These are phyloP conservation scores for Petunia axillaris DNA, from an alignment of 257 asterid species.

Conservation along the genomic window DNA sequence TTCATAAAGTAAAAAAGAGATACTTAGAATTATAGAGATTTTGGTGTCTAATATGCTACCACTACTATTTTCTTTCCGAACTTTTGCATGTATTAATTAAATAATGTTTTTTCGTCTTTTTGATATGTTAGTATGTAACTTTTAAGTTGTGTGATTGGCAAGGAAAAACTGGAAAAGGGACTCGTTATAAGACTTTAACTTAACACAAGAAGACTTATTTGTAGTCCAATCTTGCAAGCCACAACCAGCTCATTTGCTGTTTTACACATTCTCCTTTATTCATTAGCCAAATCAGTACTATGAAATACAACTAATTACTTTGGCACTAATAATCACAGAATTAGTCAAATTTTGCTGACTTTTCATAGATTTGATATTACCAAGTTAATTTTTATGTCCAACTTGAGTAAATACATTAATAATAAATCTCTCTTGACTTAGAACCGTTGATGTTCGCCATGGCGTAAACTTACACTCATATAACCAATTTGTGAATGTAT, in stretches of 20 bases:
- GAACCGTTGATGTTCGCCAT: background rate
- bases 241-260: constrained; percentile 37
- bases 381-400: constrained; percentile 3
- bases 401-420: background rate
- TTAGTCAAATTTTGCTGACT: background rate
- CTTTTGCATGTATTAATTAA: background rate
- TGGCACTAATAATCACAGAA: background rate
- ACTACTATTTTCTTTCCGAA: background rate
- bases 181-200: constrained; percentile 46
- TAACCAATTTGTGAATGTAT: background rate
- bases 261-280: constrained; percentile 24
- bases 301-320: background rate
- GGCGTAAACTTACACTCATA: background rate
- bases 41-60: no score
- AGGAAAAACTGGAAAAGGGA: constrained; percentile 32
- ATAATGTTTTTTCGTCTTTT: background rate
- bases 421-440: background rate
- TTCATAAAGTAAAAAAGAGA: no score
- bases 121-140: background rate
- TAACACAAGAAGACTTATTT: constrained; percentile 45
- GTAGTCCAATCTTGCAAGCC: constrained; percentile 47
- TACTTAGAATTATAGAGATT: no score
- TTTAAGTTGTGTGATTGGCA: constrained; percentile 39
- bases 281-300: background rate
- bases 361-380: background rate